Percentiles rank a stretch among this genome's conserved stretches.
phyloP scores from a whole-genome alignment of 192 early-diverging fungal genomes.

The Pilaira anomala region DNA sequence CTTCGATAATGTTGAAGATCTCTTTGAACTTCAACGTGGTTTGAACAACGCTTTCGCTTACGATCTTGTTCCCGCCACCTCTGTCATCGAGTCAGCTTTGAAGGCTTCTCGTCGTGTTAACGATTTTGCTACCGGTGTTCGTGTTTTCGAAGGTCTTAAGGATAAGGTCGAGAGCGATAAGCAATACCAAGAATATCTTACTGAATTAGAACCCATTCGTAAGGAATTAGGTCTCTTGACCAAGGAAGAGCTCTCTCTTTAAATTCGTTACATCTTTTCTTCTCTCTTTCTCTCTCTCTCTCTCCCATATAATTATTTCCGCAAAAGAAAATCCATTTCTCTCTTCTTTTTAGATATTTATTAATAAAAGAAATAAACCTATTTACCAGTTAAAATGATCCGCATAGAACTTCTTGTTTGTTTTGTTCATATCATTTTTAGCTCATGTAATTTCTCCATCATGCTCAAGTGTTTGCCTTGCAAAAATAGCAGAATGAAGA shows the following conservation, averaged over 20 bases:
- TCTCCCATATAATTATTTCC: too few relatives aligned
- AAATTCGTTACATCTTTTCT: too few relatives aligned
- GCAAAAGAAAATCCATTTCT: too few relatives aligned
- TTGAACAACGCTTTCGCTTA: constrained; percentile 97
- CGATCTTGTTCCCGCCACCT: constrained; percentile 87
- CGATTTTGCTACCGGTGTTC: constrained; percentile 89
- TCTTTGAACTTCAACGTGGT: constrained; percentile 96
- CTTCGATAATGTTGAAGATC: constrained; percentile 85
- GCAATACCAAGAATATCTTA: constrained; percentile 88
- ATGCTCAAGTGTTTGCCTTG: too few relatives aligned
- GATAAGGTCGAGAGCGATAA: constrained; percentile 80
- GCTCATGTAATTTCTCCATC: too few relatives aligned
- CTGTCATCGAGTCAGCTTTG: constrained; percentile 85
- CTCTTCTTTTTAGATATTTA: too few relatives aligned
- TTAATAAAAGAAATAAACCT: too few relatives aligned
- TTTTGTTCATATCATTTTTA: too few relatives aligned
- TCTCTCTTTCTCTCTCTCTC: too few relatives aligned
- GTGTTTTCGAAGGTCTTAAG: constrained; percentile 93
- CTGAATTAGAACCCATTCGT: constrained; percentile 82
- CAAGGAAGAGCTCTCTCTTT: constrained; percentile 77
- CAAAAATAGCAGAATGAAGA: too few relatives aligned
- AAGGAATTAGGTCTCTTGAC: constrained; percentile 86
- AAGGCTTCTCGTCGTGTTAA: constrained; percentile 91
- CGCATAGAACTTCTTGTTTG: too few relatives aligned
- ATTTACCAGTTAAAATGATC: too few relatives aligned